Base-by-base conservation (phyloP, 2,329 filamentous ascomycete genomes). In the Arthroderma sp. region DNA sequence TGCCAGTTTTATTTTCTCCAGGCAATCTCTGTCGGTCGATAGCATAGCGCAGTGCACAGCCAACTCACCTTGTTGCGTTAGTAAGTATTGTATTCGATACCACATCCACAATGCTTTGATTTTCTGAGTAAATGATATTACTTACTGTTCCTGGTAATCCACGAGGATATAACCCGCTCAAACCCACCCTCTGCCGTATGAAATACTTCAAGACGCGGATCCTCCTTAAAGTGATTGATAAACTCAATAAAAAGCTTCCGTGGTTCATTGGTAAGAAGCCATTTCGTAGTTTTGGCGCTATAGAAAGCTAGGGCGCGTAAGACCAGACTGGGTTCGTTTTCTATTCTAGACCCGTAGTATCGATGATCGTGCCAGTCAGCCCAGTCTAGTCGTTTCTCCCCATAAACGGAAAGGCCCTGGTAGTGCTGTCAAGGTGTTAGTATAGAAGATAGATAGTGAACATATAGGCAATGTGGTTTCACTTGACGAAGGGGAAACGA, bases 241-340 rank as follows among this genome's bases (percentile, higher is more conserved):
- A 87, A 91, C 39, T 85, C 76, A 22, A 71, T 61, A 55, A 89
- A 91, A 43, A 75, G 69, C 29, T 78, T 71, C 52, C 76, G 63
- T 0, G 85, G 83, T 1, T 75, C 73, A 49, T 85, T 81, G 46
- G 81, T 79, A 45, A 85, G 61, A 58, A 89, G 84, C 77, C 83
- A 93, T 55, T 89, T 79, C 0, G 85, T 75, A 11, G 73, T 72
- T 34, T 81, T 74, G n/a, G 88, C 58, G 15, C 69, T 80, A 3
- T 78, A 61, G n/a, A 52, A 42, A 4, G 52, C 41, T 1, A 60
- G 59, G 27, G 61, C 55, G 7, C 52, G 44, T 15, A 68, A 52
- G 10, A 67, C 53, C 1, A 63, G 60, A 6, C 59, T 50, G 11
- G 47, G 32, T 15, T 28, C 41, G 5, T 41, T 30, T 6, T 10